Conservation (phyloP, 345 rosid species). For the Adansonia digitata region DNA sequence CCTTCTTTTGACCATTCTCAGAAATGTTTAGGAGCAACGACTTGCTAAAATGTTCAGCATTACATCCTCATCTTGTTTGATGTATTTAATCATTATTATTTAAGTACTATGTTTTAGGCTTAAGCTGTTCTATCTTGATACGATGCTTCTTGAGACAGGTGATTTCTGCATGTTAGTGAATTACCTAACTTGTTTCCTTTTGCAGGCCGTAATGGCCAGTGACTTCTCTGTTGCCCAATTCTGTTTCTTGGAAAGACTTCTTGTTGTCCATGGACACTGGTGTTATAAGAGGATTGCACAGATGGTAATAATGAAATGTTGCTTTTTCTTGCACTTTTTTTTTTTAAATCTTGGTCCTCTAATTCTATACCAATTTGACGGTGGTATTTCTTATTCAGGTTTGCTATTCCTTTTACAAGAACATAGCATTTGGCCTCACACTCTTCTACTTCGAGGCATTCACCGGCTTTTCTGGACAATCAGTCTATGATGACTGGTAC, state of each 20-base stretch:
- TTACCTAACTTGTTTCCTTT: conserved; percentile 5
- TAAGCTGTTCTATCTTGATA: background rate
- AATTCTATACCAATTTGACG: conserved; percentile 3
- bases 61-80: background rate
- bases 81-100: background rate
- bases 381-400: conserved; percentile 46
- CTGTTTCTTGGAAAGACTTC: conserved; percentile 86
- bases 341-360: background rate
- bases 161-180: background rate
- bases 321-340: conserved; percentile 9
- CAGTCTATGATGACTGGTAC: conserved; percentile 90
- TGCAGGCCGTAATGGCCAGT: conserved; percentile 99
- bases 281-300: conserved; percentile 97
- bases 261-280: conserved; percentile 99
- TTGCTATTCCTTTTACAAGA: conserved; percentile 98
- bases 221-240: conserved; percentile 95
- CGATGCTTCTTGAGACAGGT: background rate
- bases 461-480: conserved; percentile 88
- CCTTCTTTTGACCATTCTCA: background rate
- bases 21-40: background rate
- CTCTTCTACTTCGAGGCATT: conserved; percentile 96
- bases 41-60: background rate
- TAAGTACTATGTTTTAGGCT: background rate
- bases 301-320: conserved; percentile 55
- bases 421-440: conserved; percentile 94